Conservation (phyloP, 1,284 basidiomycete species). For the Leccinum pallidistipes region DNA sequence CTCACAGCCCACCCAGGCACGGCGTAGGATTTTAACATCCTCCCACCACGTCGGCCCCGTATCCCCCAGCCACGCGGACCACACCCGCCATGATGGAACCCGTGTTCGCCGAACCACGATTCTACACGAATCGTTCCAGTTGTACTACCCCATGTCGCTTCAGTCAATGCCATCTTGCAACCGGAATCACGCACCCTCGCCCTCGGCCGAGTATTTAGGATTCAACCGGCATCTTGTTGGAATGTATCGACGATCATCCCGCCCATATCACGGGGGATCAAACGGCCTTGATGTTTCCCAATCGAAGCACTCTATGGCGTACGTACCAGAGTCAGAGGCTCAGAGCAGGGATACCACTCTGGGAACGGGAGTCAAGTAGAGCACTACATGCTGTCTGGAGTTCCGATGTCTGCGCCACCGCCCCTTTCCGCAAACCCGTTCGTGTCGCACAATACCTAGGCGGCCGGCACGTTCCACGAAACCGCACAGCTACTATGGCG, state of each 20-base stretch:
- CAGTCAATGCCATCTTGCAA: slow-evolving; percentile 45
- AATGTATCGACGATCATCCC: slow-evolving; percentile 30
- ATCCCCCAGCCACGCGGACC: slow-evolving; percentile 49
- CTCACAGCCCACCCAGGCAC: slow-evolving; percentile 46
- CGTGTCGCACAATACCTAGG: slow-evolving; percentile 36
- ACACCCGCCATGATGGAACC: slow-evolving; percentile 44
- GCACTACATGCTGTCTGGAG: slow-evolving; percentile 44
- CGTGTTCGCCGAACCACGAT: slow-evolving; percentile 43
- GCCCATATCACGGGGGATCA: slow-evolving; percentile 28
- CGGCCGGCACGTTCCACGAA: slow-evolving; percentile 33
- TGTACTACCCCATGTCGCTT: slow-evolving; percentile 73
- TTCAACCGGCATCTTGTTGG: slow-evolving; percentile 35
- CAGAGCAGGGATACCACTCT: slow-evolving; percentile 33
- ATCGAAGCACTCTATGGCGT: slow-evolving; percentile 31
- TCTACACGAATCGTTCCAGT: slow-evolving; percentile 59
- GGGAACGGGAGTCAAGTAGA: slow-evolving; percentile 23
- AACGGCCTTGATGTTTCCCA: slow-evolving; percentile 28
- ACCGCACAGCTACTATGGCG: slow-evolving; percentile 37
- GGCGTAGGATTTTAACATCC: slow-evolving; percentile 38
- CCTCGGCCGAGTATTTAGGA: slow-evolving; percentile 27
- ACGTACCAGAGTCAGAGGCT: no score
- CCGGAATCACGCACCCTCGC: slow-evolving; percentile 27
- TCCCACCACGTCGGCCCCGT: slow-evolving; percentile 63
- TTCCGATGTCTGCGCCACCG: slow-evolving; percentile 54
- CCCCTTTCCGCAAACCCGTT: slow-evolving; percentile 49